These are phyloP conservation scores for Tritrichomonas foetus DNA, from an alignment of 208 protist species.

Conservation along the genomic window DNA sequence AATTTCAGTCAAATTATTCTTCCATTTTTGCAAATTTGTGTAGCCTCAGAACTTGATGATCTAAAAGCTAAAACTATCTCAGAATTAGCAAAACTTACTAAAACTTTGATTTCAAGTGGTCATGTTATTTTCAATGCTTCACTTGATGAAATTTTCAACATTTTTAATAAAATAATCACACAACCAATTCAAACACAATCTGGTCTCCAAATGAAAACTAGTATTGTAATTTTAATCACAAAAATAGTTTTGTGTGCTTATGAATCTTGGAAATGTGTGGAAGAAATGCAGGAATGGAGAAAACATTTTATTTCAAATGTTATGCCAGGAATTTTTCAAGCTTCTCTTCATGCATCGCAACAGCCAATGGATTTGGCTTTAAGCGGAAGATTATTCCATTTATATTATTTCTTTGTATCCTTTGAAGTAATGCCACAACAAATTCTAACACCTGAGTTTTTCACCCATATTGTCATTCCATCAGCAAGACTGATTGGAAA, in stretches of 20 bases:
- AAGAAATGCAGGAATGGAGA: neutral
- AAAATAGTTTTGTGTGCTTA: neutral
- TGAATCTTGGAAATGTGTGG: neutral
- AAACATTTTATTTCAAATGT: neutral
- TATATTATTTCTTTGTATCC: neutral
- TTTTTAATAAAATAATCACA: neutral
- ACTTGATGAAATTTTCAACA: neutral
- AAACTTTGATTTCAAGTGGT: neutral
- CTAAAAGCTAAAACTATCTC: neutral
- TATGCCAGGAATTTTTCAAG: neutral
- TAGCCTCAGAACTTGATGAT: neutral
- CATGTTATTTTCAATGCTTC: neutral
- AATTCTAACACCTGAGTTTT: neutral
- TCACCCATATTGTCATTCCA: neutral
- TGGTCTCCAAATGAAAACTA: neutral
- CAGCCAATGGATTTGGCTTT: neutral
- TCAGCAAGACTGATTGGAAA: neutral
- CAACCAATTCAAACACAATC: neutral
- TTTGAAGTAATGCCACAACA: neutral
- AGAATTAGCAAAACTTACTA: neutral
- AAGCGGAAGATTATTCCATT: neutral
- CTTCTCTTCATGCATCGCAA: neutral
- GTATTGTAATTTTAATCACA: neutral
- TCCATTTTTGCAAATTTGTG: neutral
- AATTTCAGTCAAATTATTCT: neutral